These are phyloP conservation scores for Chalciporus sphaerocephalus DNA, from an alignment of 768 basidiomycete species.

Conservation along the genomic window DNA sequence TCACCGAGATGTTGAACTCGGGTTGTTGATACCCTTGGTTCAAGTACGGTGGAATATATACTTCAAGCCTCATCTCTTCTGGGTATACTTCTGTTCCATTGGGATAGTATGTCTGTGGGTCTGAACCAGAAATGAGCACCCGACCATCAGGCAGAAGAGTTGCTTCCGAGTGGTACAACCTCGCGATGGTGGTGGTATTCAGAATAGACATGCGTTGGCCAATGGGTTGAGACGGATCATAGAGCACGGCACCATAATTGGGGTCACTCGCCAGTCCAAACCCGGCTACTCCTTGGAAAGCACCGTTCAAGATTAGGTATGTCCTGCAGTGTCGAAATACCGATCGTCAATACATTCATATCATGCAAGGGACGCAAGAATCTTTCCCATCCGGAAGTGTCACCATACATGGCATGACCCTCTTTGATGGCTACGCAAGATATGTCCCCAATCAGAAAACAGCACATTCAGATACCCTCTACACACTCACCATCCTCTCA, in stretches of 20 bases:
- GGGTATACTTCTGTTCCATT: constrained; percentile 46
- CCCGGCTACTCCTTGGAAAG: constrained; percentile 63
- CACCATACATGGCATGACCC: constrained; percentile 76
- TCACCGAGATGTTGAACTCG: constrained; percentile 49
- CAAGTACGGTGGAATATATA: constrained; percentile 87
- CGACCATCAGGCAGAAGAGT: constrained; percentile 72
- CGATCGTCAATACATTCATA: too few relatives aligned
- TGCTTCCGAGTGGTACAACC: constrained; percentile 77
- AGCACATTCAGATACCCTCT: neutral
- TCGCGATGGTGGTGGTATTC: constrained; percentile 62
- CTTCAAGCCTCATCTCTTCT: constrained; percentile 74
- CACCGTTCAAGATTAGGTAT: constrained; percentile 73
- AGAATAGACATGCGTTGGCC: constrained; percentile 64
- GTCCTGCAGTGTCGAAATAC: constrained; percentile 40
- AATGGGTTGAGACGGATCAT: constrained; percentile 59
- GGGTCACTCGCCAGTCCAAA: constrained; percentile 67
- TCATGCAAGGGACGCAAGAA: neutral
- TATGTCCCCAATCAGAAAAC: neutral
- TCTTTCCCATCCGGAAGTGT: constrained; percentile 47
- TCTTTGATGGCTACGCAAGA: constrained; percentile 51
- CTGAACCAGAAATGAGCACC: constrained; percentile 72
- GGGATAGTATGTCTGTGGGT: constrained; percentile 50
- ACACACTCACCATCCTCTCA: constrained; percentile 67
- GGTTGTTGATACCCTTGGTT: constrained; percentile 60
- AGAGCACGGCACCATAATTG: constrained; percentile 61